Percentiles rank a stretch among this genome's conserved stretches.
Conservation (phyloP, 495 filamentous ascomycete genomes). For the Entonaema liquescens region DNA sequence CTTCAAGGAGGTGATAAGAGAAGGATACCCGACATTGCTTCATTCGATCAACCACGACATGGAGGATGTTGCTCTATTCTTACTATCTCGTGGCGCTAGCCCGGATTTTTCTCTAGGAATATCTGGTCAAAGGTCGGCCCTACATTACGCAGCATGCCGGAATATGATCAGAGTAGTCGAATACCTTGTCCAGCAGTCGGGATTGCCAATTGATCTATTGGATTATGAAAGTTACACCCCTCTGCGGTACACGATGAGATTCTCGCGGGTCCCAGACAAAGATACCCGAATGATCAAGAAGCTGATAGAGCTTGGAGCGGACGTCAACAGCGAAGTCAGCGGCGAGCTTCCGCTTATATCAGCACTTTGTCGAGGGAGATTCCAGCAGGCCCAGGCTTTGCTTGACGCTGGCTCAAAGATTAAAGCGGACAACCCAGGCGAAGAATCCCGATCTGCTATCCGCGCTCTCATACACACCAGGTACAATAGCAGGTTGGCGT, state of each 20-base stretch:
- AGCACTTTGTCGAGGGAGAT: neutral
- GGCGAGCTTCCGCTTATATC: neutral
- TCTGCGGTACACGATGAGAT: neutral
- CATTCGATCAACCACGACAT: neutral
- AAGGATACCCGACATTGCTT: neutral
- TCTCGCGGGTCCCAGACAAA: neutral
- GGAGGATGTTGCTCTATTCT: neutral
- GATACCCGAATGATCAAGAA: neutral
- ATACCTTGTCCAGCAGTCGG: neutral
- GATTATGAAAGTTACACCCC: neutral
- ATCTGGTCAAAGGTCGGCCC: too few relatives aligned
- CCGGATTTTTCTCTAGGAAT: too few relatives aligned
- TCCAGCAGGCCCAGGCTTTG: neutral
- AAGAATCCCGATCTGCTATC: neutral
- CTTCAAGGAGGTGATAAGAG: too few relatives aligned
- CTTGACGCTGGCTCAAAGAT: neutral
- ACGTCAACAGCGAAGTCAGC: neutral
- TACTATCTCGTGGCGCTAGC: neutral
- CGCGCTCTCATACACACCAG: neutral
- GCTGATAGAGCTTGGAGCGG: neutral
- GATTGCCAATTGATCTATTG: neutral
- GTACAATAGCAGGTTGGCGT: neutral
- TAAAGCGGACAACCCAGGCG: neutral
- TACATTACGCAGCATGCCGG: neutral
- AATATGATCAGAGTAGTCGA: neutral